Evolutionary conservation across 805 yeast genomes (phyloP).

Genomic region (Saturnispora diversa): DNA sequence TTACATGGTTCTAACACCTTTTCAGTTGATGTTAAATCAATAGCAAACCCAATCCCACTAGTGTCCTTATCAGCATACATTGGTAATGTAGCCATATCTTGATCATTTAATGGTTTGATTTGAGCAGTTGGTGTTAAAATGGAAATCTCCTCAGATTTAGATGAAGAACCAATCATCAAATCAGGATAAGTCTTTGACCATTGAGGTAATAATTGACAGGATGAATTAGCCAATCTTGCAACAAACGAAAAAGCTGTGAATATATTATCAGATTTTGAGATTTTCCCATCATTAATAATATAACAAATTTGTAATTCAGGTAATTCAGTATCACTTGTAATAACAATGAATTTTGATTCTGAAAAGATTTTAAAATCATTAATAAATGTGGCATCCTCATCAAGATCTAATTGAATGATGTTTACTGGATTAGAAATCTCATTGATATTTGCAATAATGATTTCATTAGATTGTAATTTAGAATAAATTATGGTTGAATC

Average conservation of each 20-base stretch:
- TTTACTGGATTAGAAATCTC: slow-evolving; percentile 4
- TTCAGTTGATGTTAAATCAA: slow-evolving; percentile 46
- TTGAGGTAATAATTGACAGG: slow-evolving; percentile 32
- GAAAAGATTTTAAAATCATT: slow-evolving; percentile 7
- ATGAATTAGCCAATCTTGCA: slow-evolving; percentile 31
- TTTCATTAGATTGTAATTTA: neutral
- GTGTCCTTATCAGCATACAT: slow-evolving; percentile 61
- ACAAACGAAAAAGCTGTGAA: slow-evolving; percentile 9
- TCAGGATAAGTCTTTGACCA: slow-evolving; percentile 33
- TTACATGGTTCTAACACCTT: slow-evolving; percentile 45
- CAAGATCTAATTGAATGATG: slow-evolving; percentile 17
- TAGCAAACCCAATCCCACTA: slow-evolving; percentile 59
- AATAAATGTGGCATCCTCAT: slow-evolving; percentile 8
- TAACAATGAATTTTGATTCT: slow-evolving; percentile 1
- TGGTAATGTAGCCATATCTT: slow-evolving; percentile 67
- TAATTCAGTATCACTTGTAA: slow-evolving; percentile 6
- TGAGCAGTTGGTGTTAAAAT: slow-evolving; percentile 33
- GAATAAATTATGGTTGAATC: slow-evolving; percentile 7
- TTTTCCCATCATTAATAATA: neutral
- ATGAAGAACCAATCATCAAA: slow-evolving; percentile 45
- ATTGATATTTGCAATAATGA: slow-evolving; percentile 2
- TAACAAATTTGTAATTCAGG: slow-evolving; percentile 4
- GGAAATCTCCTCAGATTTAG: slow-evolving; percentile 58
- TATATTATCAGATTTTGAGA: slow-evolving; percentile 1
- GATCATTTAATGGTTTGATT: slow-evolving; percentile 53